These are phyloP conservation scores for Serpula lacrymans DNA, from an alignment of 768 basidiomycete genomes.

Conservation along the genomic window DNA sequence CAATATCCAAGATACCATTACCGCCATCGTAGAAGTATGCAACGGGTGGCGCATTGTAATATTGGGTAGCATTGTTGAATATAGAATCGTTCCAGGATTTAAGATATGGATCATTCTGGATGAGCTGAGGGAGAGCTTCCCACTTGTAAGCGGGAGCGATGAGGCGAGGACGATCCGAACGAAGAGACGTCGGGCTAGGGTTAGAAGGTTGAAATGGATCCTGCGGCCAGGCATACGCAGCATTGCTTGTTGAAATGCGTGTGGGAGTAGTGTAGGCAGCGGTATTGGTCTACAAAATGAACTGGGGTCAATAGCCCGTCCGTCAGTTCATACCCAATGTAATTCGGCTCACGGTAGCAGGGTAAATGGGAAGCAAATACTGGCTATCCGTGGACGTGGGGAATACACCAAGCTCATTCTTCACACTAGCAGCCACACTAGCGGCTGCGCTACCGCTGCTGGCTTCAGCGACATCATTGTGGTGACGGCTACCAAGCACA, in stretches of 20 bases:
- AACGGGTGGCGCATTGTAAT: conserved; percentile 60
- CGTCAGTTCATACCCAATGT: background rate
- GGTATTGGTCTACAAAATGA: conserved; percentile 57
- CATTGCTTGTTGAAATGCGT: conserved; percentile 54
- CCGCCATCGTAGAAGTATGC: conserved; percentile 73
- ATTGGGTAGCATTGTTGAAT: conserved; percentile 82
- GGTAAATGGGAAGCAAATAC: conserved; percentile 82
- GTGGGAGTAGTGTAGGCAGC: conserved; percentile 71
- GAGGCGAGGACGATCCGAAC: conserved; percentile 82
- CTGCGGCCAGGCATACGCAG: conserved; percentile 66
- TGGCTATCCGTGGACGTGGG: conserved; percentile 76
- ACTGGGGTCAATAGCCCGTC: conserved; percentile 6
- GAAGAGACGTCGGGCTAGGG: conserved; percentile 57
- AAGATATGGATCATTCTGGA: conserved; percentile 82
- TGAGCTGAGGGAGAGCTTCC: conserved; percentile 74
- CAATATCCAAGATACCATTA: conserved; percentile 89
- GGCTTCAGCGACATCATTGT: conserved; percentile 32
- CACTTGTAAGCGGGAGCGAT: conserved; percentile 93
- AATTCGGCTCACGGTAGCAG: conserved; percentile 69
- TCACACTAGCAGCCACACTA: conserved; percentile 55
- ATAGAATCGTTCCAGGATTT: conserved; percentile 88
- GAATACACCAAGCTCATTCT: conserved; percentile 61
- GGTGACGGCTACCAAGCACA: conserved; percentile 66
- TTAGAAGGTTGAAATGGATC: conserved; percentile 72
- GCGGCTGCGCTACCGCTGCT: conserved; percentile 32